Percentiles rank a stretch among this genome's conserved stretches.
Conservation (phyloP, 2,329 filamentous ascomycete genomes). For the Colletotrichum cordylinicola region DNA sequence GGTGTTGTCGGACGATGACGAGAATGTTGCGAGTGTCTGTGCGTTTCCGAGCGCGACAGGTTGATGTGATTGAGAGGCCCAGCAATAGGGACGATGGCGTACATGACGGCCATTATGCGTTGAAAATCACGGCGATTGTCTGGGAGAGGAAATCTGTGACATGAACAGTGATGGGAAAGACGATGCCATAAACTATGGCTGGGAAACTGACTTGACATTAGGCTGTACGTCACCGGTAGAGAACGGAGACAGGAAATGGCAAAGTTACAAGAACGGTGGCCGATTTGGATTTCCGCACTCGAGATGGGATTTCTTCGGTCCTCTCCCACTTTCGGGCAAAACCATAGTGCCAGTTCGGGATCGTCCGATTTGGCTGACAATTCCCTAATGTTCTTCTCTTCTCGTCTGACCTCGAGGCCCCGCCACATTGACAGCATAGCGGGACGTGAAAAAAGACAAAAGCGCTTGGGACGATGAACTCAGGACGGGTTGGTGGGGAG, state of each 20-base stretch:
- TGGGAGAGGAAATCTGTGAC: neutral
- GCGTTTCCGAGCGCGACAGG: neutral
- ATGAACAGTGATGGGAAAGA: neutral
- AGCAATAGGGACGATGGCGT: neutral
- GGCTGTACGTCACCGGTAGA: neutral
- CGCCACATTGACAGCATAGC: neutral
- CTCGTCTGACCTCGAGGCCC: neutral
- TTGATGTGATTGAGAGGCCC: neutral
- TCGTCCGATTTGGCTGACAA: neutral
- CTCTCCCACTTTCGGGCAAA: neutral
- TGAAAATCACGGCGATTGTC: neutral
- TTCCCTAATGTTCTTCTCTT: neutral
- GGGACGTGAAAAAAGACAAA: neutral
- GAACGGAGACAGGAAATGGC: neutral
- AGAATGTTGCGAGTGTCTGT: neutral
- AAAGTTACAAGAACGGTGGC: neutral
- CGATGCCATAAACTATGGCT: neutral
- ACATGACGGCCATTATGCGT: neutral
- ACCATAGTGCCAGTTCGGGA: neutral
- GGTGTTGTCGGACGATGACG: neutral
- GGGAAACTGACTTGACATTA: neutral
- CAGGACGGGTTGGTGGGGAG: neutral
- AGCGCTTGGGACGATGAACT: neutral
- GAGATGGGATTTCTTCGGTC: neutral
- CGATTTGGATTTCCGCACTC: neutral